Evolutionary conservation across 495 filamentous ascomycete species (phyloP).

Genomic region (Aspergillus egyptiacus): DNA sequence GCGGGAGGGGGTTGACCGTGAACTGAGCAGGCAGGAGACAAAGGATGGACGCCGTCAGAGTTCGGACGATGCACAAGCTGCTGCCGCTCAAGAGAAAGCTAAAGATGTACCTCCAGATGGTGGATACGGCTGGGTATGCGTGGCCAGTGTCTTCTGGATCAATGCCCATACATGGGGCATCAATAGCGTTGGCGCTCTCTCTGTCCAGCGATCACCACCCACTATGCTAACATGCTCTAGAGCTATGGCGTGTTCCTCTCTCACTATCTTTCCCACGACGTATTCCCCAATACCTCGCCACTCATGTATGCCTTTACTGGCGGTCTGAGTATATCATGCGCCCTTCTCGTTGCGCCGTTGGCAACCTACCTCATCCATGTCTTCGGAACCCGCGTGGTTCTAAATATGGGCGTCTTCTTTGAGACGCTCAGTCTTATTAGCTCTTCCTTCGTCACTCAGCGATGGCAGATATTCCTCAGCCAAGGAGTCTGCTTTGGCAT

Average conservation of each 20-base stretch:
- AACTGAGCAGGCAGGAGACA: no score
- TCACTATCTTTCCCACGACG: conserved; percentile 57
- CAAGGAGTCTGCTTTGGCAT: conserved; percentile 73
- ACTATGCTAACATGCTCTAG: conserved; percentile 18
- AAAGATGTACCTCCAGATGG: conserved; percentile 45
- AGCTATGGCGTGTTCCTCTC: conserved; percentile 66
- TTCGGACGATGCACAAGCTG: conserved; percentile 8
- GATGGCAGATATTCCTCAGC: conserved; percentile 70
- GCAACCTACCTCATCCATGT: conserved; percentile 53
- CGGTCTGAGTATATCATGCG: conserved; percentile 60
- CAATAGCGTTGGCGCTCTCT: conserved; percentile 37
- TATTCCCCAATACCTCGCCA: conserved; percentile 52
- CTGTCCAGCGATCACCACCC: neutral
- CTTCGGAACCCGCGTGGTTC: conserved; percentile 49
- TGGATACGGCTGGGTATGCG: conserved; percentile 52
- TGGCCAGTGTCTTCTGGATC: conserved; percentile 45
- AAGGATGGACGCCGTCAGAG: conserved; percentile 6
- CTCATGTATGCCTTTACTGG: conserved; percentile 69
- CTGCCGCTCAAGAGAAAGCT: conserved; percentile 16
- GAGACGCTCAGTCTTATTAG: conserved; percentile 56
- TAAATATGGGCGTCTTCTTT: conserved; percentile 56
- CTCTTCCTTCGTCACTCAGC: conserved; percentile 59
- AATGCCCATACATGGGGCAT: conserved; percentile 55
- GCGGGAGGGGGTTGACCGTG: conserved; percentile 20
- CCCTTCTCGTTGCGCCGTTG: conserved; percentile 59